A percentile compares a stretch with the other conserved stretches of the same genome.
These are phyloP conservation scores for Suhomyces bokatorum DNA, from an alignment of 1,139 yeast genomes.

Conservation along the genomic window DNA sequence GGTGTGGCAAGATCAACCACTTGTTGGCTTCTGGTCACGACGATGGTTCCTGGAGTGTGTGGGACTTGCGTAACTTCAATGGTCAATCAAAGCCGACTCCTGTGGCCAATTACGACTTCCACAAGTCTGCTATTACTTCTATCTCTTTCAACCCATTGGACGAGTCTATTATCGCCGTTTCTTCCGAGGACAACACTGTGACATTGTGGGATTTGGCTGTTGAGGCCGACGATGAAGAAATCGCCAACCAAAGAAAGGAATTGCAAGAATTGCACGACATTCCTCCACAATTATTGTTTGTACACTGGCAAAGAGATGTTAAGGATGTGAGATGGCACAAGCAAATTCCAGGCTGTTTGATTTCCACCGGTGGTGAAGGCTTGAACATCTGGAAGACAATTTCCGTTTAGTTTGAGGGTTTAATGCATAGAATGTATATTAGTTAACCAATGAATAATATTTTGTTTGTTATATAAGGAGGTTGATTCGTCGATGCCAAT, in stretches of 20 bases:
- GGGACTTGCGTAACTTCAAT: conserved; percentile 92
- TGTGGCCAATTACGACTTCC: conserved; percentile 94
- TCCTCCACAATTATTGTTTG: conserved; percentile 94
- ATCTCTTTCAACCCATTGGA: conserved; percentile 94
- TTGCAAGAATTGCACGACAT: conserved; percentile 80
- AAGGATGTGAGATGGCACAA: conserved; percentile 98
- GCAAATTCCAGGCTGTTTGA: conserved; percentile 94
- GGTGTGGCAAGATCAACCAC: conserved; percentile 88
- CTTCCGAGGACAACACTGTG: conserved; percentile 94
- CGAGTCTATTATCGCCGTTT: conserved; percentile 92
- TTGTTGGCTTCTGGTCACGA: conserved; percentile 95
- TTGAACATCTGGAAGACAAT: conserved; percentile 95
- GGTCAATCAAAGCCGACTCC: conserved; percentile 62
- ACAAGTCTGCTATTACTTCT: conserved; percentile 88
- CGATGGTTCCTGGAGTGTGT: conserved; percentile 95
- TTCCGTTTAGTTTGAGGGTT: conserved; percentile 55
- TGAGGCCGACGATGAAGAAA: conserved; percentile 95
- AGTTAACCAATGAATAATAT: background rate
- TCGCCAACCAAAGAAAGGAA: conserved; percentile 72
- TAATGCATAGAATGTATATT: conserved; percentile 10
- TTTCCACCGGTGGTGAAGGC: conserved; percentile 95
- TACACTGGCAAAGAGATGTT: conserved; percentile 97
- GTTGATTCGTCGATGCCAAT: too few species aligned
- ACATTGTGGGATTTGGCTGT: conserved; percentile 97
- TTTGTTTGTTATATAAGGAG: too few species aligned